phyloP scores from a whole-genome alignment of 164 flowering plant genomes.

The Umbellularia californica region DNA sequence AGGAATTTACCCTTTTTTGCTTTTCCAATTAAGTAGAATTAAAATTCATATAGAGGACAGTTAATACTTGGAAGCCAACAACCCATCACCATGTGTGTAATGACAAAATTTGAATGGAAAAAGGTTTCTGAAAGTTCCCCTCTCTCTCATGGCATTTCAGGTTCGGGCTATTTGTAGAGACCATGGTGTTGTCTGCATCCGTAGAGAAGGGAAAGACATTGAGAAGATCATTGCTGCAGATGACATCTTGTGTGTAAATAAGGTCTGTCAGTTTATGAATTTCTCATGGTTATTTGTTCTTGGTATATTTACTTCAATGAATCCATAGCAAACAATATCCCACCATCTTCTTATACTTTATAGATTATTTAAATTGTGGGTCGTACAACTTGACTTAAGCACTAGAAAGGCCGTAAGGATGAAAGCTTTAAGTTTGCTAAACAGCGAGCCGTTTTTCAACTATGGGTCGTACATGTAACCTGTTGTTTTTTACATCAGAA shows the following conservation, averaged over 20 bases:
- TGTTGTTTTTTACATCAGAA: background rate
- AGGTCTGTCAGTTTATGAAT: slow-evolving; percentile 24
- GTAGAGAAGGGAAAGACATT: slow-evolving; percentile 80
- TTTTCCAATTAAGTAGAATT: too few species aligned
- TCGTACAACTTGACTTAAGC: too few species aligned
- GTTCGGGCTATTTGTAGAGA: slow-evolving; percentile 64
- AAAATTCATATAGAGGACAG: background rate
- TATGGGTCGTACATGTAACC: background rate
- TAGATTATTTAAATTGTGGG: too few species aligned
- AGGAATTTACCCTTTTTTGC: too few species aligned
- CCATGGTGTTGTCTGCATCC: slow-evolving; percentile 83
- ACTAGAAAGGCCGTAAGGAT: too few species aligned
- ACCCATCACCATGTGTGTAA: too few species aligned
- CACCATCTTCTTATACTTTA: background rate
- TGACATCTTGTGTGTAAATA: slow-evolving; percentile 55
- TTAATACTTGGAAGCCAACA: too few species aligned
- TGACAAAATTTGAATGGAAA: background rate
- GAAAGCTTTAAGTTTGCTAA: too few species aligned
- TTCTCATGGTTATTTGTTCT: background rate
- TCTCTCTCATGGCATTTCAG: slow-evolving; percentile 28
- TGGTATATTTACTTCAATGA: background rate
- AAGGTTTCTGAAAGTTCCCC: background rate
- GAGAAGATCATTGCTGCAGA: slow-evolving; percentile 50
- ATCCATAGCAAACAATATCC: background rate
- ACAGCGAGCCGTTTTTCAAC: background rate